Conservation (phyloP, 306 rosid species). For the Cicer pinnatifidum region DNA sequence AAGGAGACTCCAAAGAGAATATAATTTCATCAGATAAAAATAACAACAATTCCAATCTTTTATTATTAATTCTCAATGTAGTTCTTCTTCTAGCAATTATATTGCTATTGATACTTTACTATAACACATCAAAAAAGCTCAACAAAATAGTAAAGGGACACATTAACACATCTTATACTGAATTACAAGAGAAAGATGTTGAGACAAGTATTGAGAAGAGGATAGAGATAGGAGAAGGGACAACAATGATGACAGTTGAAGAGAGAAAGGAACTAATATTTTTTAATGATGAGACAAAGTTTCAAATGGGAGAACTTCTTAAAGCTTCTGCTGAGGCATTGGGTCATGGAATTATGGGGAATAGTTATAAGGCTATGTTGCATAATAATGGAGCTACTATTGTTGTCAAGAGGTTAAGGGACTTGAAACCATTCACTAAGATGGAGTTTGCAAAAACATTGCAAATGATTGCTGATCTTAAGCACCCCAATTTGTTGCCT, state of each 20-base stretch:
- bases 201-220: constrained; percentile 38
- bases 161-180: not conserved
- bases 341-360: constrained; percentile 76
- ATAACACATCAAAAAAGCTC: constrained; percentile 52
- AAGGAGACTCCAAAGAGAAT: constrained; percentile 44
- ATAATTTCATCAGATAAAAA: constrained; percentile 27
- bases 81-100: constrained; percentile 52
- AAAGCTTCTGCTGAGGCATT: constrained; percentile 83
- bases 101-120: constrained; percentile 54
- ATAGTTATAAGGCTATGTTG: constrained; percentile 75
- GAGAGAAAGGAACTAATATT: constrained; percentile 65
- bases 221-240: constrained; percentile 44
- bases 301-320: constrained; percentile 69
- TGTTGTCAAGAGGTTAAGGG: constrained; percentile 79
- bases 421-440: constrained; percentile 63
- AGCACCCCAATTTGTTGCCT: constrained; percentile 66
- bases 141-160: constrained; percentile 48
- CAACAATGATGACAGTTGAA: constrained; percentile 47
- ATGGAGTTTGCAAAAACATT: constrained; percentile 61
- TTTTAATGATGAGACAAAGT: constrained; percentile 47
- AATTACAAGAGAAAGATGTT: constrained; percentile 24
- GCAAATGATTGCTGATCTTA: constrained; percentile 54
- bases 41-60: not conserved
- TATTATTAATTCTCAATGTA: constrained; percentile 46
- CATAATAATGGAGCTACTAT: constrained; percentile 49